These are phyloP conservation scores for Alternaria solani DNA, from an alignment of 2,329 filamentous ascomycete species.

Conservation along the genomic window DNA sequence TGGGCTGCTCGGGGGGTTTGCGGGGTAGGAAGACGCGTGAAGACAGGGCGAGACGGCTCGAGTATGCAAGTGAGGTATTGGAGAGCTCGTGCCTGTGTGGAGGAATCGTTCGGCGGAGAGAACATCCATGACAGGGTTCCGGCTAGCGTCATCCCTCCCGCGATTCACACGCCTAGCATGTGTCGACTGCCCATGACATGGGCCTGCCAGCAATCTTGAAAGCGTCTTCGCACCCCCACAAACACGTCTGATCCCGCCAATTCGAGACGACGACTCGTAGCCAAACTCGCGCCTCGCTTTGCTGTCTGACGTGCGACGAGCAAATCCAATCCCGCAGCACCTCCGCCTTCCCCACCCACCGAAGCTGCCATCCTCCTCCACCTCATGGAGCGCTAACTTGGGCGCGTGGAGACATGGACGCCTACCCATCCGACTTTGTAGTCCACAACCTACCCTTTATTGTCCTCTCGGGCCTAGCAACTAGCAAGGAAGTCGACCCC, in stretches of 20 bases:
- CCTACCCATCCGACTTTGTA: conserved; percentile 79
- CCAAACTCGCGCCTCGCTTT: not conserved
- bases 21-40: conserved; percentile 5
- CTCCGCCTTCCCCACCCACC: conserved; percentile 11
- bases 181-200: conserved; percentile 16
- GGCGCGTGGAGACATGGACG: conserved; percentile 69
- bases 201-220: conserved; percentile 5
- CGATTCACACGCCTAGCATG: not conserved
- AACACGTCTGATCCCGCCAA: not conserved
- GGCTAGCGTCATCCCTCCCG: conserved; percentile 8
- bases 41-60: not conserved
- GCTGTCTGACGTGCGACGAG: conserved; percentile 6
- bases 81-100: conserved; percentile 14
- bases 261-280: not conserved
- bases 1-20: not conserved
- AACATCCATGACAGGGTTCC: conserved; percentile 11
- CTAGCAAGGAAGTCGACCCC: conserved; percentile 43
- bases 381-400: conserved; percentile 43
- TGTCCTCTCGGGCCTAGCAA: conserved; percentile 76
- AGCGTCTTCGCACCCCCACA: conserved; percentile 5
- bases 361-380: conserved; percentile 13
- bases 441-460: conserved; percentile 87
- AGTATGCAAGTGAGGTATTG: conserved; percentile 4
- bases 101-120: conserved; percentile 10
- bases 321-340: conserved; percentile 13